A percentile compares a stretch with the other conserved stretches of the same genome.
Conservation (phyloP, 331 rosid species). For the Quercus lobata region DNA sequence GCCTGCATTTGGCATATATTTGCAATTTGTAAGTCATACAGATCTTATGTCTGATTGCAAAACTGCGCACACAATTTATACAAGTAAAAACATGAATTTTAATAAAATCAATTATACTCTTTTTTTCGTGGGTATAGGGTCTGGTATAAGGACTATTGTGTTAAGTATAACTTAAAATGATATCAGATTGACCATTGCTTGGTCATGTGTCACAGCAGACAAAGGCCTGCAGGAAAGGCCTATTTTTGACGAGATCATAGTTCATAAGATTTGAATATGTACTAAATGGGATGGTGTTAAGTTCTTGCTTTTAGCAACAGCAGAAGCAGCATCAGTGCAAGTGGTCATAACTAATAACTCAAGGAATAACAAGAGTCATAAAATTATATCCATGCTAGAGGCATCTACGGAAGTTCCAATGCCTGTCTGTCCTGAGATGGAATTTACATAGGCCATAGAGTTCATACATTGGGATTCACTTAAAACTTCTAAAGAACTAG, state of each 20-base stretch:
- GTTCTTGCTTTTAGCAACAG: too few species aligned
- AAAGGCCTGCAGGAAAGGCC: background rate
- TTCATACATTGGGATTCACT: background rate
- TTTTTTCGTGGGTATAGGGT: background rate
- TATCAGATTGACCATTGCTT: background rate
- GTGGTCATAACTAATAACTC: background rate
- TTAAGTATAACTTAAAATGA: background rate
- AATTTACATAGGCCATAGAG: background rate
- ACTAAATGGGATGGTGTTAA: background rate
- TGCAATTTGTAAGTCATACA: background rate
- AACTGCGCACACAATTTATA: background rate
- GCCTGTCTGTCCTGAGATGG: background rate
- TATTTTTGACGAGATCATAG: background rate
- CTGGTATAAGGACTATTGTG: background rate
- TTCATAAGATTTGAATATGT: background rate
- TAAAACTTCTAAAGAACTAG: background rate
- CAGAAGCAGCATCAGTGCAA: background rate
- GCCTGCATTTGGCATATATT: conserved; percentile 52
- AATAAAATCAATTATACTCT: background rate
- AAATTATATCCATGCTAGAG: background rate
- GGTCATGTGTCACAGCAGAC: background rate
- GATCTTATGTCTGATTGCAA: background rate
- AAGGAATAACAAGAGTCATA: background rate
- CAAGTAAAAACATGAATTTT: background rate
- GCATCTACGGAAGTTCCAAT: background rate